Evolutionary conservation across 2,329 filamentous ascomycete genomes (phyloP), one percentile per base, ranked within the genome.

Genomic region (Kalmusia sp.): DNA sequence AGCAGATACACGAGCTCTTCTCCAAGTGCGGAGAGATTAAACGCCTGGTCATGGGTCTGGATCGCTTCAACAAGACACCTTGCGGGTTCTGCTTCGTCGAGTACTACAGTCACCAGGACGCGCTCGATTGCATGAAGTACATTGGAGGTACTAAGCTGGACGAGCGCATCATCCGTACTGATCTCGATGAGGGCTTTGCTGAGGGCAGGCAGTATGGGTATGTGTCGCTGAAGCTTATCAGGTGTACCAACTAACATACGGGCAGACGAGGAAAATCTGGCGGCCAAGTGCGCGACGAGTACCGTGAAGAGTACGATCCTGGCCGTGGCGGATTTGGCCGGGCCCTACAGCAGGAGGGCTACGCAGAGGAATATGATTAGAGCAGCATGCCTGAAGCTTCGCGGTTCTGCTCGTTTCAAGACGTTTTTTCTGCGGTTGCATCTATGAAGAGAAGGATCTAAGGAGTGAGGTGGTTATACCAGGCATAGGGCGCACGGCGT

Each of bases 1-100:
- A 99, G 79, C 95, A 99, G 75, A 96, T 99, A 55, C 93, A 98
- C 76, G 93, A 98, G 77, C 86, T 97, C 41, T 97, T 97, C 76
- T 87, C 89, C 54, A 96, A 96, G 82, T 93, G 92, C 76, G 95
- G 95, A 68, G 95, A 98, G 80, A 96, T 99, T 78, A 99, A 99
- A 79, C 91, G 95, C 24, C 86, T 99, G 41, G 87, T 99, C 61
- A 99, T 99, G 95, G 95, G 95, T 44, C 86, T 99, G 47, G 95
- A 99, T 74, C 89, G 95, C 52, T 96, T 95, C 81, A 90, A 90
- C 77, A 99, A 99, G 81, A 99, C 95, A 0, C 95, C 95, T 1
- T 99, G 95, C 77, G 95, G 95, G 34, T 99, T 99, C 82, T 99
- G 95, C 82, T 99, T 99, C 72, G 95, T 99, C 69, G 95, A 99